Evolutionary conservation across 2,329 filamentous ascomycete species (phyloP), one percentile per base, ranked within the genome.

Genomic region (Fusarium graminum): DNA sequence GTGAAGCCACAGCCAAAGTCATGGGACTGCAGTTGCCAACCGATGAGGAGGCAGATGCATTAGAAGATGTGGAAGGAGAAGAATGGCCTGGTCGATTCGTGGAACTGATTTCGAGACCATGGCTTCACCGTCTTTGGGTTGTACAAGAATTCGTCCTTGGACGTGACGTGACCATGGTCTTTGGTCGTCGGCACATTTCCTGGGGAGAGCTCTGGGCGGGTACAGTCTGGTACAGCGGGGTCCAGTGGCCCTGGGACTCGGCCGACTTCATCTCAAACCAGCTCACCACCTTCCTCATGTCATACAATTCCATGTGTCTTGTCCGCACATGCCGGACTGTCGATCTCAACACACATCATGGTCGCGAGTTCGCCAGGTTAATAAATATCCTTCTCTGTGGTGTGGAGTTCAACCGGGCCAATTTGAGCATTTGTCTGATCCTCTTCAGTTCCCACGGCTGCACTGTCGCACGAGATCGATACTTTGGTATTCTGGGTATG

Each of bases 81-180:
- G 16, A 36, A 1, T 63, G 26, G 36, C 6, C 29, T 1, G 5
- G 4, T 4, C 6, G 4, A 0, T 63, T 22, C 9, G 7, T 29
- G 0, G 2, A 36, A 3, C 6, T 63, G 6, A 17, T 57, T 2
- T 47, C 38, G 2, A 17, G 32, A 7, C 36, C 51, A n/a, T 63
- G 58, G 60, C 63, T 63, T 7, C 41, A 40, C 9, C 60, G 58
- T 30, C 26, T 63, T 3, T 63, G 60, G 60, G 46, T 63, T 10
- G 26, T 63, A 3, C 60, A 63, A 22, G 60, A 63, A 13, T 63
- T 63, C n/a, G 26, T 63, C 10, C 60, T 63, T 4, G 58, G 41
- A 1, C 60, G 58, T 0, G 19, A 63, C 13, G 58, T 43, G 4
- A 12, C 14, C 10, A 51, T 63, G 51, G 3, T 63, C 9, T 11